Evolutionary conservation across 495 filamentous ascomycete genomes (phyloP).

Genomic region (Podospora pseudocomata): DNA sequence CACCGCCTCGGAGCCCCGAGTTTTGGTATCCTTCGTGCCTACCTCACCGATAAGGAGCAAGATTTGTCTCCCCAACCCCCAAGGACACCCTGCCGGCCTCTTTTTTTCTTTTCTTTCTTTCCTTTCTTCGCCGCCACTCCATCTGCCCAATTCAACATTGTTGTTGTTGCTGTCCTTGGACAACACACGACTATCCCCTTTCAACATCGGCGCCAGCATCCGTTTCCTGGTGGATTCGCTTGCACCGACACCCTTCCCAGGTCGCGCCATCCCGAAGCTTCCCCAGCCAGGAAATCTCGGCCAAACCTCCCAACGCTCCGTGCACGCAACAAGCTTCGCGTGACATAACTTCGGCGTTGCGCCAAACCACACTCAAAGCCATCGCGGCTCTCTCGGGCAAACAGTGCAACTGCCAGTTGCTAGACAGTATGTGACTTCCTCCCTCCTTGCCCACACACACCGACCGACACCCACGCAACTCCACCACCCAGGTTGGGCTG

Average conservation of each 20-base stretch:
- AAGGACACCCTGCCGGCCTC: background rate
- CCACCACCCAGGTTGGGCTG: background rate
- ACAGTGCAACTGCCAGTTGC: background rate
- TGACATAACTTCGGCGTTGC: slow-evolving; percentile 6
- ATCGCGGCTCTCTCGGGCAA: background rate
- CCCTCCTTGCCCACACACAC: background rate
- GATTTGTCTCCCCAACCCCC: background rate
- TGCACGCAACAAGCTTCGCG: slow-evolving; percentile 5
- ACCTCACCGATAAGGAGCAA: slow-evolving; percentile 3
- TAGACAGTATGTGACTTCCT: slow-evolving; percentile 8
- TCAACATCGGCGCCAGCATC: background rate
- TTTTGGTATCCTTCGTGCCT: background rate
- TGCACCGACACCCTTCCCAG: background rate
- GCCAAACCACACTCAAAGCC: background rate
- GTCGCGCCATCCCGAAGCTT: slow-evolving; percentile 1
- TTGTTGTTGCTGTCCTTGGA: slow-evolving; percentile 1
- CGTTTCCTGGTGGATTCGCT: background rate
- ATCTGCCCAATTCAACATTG: slow-evolving; percentile 23
- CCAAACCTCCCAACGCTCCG: slow-evolving; percentile 3
- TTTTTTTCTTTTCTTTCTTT: background rate
- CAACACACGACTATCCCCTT: background rate
- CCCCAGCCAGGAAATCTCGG: slow-evolving; percentile 15
- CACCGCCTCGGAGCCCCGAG: slow-evolving; percentile 16
- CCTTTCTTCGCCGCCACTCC: background rate
- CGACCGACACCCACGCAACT: background rate